Evolutionary conservation across 805 yeast genomes (phyloP).

Genomic region (Sugiyamaella lignohabitans): DNA sequence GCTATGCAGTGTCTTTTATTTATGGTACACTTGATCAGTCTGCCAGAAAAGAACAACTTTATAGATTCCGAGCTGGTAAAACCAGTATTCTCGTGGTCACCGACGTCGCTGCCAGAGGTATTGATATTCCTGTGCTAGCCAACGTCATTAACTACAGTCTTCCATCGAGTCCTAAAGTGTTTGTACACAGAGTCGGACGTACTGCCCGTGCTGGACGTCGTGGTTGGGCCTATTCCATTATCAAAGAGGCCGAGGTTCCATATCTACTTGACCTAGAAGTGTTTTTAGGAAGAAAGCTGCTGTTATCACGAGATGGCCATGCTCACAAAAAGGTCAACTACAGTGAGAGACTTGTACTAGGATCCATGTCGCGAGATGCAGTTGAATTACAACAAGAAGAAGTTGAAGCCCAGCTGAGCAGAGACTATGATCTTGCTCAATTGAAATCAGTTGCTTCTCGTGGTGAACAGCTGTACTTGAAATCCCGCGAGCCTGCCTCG

Average conservation of each 20-base stretch:
- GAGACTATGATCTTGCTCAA: constrained; percentile 61
- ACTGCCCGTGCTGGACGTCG: constrained; percentile 98
- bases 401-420: constrained; percentile 50
- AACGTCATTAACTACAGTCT: constrained; percentile 88
- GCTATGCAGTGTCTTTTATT: constrained; percentile 81
- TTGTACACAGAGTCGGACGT: constrained; percentile 96
- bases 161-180: constrained; percentile 88
- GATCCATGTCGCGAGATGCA: constrained; percentile 67
- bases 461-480: constrained; percentile 81
- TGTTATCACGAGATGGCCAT: constrained; percentile 38
- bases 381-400: constrained; percentile 71
- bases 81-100: constrained; percentile 90
- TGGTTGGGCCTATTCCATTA: constrained; percentile 96
- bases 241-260: constrained; percentile 80
- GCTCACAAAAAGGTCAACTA: constrained; percentile 52
- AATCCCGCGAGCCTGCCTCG: constrained; percentile 84
- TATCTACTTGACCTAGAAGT: constrained; percentile 84
- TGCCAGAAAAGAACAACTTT: constrained; percentile 84
- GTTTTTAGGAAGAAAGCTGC: constrained; percentile 76
- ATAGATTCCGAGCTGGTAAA: constrained; percentile 77
- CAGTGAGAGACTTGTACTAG: constrained; percentile 72
- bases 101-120: constrained; percentile 93
- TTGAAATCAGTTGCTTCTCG: constrained; percentile 67
- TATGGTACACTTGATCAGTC: constrained; percentile 94
- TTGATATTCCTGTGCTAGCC: constrained; percentile 93